Evolutionary conservation across 164 flowering plant species (phyloP), one percentile per base, ranked within the genome.

Genomic region (Sedum album): DNA sequence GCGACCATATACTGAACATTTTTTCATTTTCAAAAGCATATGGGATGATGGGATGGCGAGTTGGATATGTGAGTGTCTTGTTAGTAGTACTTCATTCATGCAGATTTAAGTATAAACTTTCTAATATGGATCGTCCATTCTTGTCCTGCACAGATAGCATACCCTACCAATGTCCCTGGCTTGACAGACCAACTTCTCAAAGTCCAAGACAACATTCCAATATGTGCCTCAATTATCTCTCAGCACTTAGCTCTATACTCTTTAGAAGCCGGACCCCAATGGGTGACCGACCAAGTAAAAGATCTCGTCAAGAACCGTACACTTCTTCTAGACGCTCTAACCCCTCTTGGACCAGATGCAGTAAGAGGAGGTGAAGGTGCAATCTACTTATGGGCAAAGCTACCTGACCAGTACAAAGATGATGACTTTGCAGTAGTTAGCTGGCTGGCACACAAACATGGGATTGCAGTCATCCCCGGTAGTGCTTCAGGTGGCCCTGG

Each of bases 31-130:
- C 99, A 17, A 95, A 95, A 80, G 97, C 98, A 51, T 95, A 92
- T 71, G 98, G 98, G 68, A 93, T 95, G 99, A 95, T 95, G 98
- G 99, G 99, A 75, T 95, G 99, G 99, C 85, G 99, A 65, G 90
- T 95, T 79, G 99, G 99, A 83, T 95, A 95, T 80, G 99, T 95
- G 85, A 86, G 99, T 76, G 51, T 17, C 65, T 18, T 30, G 66
- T 70, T 20, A 51, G 44, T 44, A 26, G 39, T 48, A 6, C 23
- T 31, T 4, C 46, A 61, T 25, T 55, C 61, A 55, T 26, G 9
- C 61, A 7, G n/a, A n/a, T n/a, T n/a, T n/a, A n/a, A n/a, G n/a
- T n/a, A n/a, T n/a, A n/a, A n/a, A n/a, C n/a, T n/a, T n/a, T n/a
- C n/a, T n/a, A n/a, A n/a, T n/a, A n/a, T n/a, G n/a, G n/a, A n/a